Conservation (phyloP, 2,329 filamentous ascomycete genomes). For the Ustilaginoidea virens region DNA sequence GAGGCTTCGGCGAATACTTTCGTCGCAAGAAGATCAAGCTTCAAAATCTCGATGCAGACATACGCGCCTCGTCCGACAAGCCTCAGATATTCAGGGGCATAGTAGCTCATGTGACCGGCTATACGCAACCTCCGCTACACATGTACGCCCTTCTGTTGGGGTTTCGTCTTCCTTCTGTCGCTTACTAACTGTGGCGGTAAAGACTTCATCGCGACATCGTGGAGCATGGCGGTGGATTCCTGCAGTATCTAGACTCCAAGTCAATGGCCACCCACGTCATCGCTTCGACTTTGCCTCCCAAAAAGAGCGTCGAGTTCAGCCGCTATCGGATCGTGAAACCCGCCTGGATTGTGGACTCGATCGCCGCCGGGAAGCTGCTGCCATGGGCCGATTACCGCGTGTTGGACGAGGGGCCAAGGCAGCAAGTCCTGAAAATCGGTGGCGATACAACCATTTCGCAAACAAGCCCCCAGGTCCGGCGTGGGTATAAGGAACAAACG, state of each 20-base stretch:
- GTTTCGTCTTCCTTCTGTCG: not conserved
- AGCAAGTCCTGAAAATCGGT: slow-evolving; percentile 55
- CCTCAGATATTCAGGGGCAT: slow-evolving; percentile 82
- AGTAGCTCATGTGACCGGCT: slow-evolving; percentile 85
- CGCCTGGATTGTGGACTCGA: slow-evolving; percentile 83
- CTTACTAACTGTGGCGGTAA: slow-evolving; percentile 7
- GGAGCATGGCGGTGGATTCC: slow-evolving; percentile 80
- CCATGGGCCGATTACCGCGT: slow-evolving; percentile 80
- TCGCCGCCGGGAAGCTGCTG: slow-evolving; percentile 63
- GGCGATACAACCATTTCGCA: slow-evolving; percentile 52
- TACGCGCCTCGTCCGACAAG: slow-evolving; percentile 54
- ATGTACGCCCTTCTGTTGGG: no score
- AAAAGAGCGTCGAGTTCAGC: slow-evolving; percentile 79
- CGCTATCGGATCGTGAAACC: slow-evolving; percentile 88
- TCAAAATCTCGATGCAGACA: slow-evolving; percentile 78
- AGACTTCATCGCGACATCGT: slow-evolving; percentile 74
- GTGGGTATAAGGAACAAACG: slow-evolving; percentile 67
- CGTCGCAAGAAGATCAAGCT: slow-evolving; percentile 93
- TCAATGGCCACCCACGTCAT: slow-evolving; percentile 94
- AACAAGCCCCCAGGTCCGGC: slow-evolving; percentile 36
- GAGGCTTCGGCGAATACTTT: slow-evolving; percentile 84
- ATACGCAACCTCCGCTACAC: slow-evolving; percentile 85
- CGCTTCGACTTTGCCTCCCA: slow-evolving; percentile 75
- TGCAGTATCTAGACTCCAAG: slow-evolving; percentile 91
- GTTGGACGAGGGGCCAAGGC: slow-evolving; percentile 67